phyloP scores from a whole-genome alignment of 2,329 filamentous ascomycete genomes.

The Aspergillus carbonarius region DNA sequence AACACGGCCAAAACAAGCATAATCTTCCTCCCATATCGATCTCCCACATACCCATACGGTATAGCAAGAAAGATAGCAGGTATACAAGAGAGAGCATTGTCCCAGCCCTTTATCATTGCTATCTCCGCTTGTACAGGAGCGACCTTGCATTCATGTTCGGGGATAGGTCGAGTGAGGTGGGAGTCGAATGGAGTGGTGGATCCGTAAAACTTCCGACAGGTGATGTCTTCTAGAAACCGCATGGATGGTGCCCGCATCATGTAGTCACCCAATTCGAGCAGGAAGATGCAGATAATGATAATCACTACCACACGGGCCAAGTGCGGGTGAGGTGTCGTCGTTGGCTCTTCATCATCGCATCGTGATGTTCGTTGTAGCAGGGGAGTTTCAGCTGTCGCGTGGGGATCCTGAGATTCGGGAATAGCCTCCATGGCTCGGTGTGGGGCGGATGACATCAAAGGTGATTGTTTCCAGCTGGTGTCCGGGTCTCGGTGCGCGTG shows the following conservation, averaged over 20 bases:
- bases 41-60: neutral
- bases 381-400: neutral
- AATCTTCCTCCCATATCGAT: neutral
- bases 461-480: too few relatives aligned
- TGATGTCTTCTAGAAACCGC: neutral
- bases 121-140: neutral
- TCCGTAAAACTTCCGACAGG: neutral
- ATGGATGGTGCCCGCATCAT: neutral
- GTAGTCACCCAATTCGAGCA: neutral
- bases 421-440: too few relatives aligned
- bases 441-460: too few relatives aligned
- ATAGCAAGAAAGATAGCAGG: neutral
- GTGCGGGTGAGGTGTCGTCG: neutral
- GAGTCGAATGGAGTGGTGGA: neutral
- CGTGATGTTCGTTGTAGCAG: neutral
- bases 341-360: neutral
- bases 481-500: too few relatives aligned
- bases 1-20: neutral
- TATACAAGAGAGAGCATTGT: neutral
- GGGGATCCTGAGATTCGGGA: neutral
- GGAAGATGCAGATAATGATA: neutral
- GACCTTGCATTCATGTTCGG: neutral
- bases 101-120: neutral
- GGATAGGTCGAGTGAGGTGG: too few relatives aligned
- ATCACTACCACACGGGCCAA: neutral